phyloP scores from a whole-genome alignment of 192 early-diverging fungal genomes.

The Spizellomyces punctatus region DNA sequence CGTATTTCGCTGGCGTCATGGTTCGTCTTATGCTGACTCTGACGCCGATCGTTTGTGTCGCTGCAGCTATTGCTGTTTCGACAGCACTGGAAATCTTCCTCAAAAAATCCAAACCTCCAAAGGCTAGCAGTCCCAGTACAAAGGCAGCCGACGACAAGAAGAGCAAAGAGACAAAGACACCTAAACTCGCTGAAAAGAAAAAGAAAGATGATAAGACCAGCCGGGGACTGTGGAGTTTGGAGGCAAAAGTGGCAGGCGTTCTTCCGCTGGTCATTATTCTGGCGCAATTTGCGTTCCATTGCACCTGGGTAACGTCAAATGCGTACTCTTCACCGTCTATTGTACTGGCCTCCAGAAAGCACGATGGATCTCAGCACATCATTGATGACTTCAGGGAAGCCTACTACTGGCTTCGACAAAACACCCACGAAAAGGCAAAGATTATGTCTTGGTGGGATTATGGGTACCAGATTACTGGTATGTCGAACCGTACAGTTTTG shows the following conservation, averaged over 20 bases:
- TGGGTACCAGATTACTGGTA: slow-evolving; percentile 99
- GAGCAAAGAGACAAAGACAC: slow-evolving; percentile 27
- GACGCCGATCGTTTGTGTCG: slow-evolving; percentile 96
- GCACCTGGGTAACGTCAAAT: slow-evolving; percentile 97
- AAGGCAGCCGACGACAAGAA: slow-evolving; percentile 35
- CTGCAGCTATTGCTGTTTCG: slow-evolving; percentile 88
- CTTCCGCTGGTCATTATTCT: slow-evolving; percentile 70
- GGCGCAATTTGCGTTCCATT: slow-evolving; percentile 93
- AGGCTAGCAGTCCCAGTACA: slow-evolving; percentile 17
- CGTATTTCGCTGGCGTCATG: slow-evolving; percentile 99
- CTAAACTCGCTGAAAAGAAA: slow-evolving; percentile 20
- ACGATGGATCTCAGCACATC: slow-evolving; percentile 91
- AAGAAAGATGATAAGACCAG: slow-evolving; percentile 17
- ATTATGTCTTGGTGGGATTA: slow-evolving; percentile 99
- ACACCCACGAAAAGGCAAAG: slow-evolving; percentile 89
- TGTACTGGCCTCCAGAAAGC: slow-evolving; percentile 83
- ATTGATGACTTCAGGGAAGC: slow-evolving; percentile 99
- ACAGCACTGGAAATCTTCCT: slow-evolving; percentile 86
- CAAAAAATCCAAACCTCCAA: slow-evolving; percentile 34
- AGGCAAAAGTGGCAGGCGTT: slow-evolving; percentile 44
- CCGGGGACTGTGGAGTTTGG: slow-evolving; percentile 13
- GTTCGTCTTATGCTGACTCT: slow-evolving; percentile 98
- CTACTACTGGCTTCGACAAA: slow-evolving; percentile 99
- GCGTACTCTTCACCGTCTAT: slow-evolving; percentile 99
- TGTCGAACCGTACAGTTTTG: slow-evolving; percentile 94